Base-by-base conservation (phyloP, 1,139 yeast species). In the Geotrichum macrosporum region DNA sequence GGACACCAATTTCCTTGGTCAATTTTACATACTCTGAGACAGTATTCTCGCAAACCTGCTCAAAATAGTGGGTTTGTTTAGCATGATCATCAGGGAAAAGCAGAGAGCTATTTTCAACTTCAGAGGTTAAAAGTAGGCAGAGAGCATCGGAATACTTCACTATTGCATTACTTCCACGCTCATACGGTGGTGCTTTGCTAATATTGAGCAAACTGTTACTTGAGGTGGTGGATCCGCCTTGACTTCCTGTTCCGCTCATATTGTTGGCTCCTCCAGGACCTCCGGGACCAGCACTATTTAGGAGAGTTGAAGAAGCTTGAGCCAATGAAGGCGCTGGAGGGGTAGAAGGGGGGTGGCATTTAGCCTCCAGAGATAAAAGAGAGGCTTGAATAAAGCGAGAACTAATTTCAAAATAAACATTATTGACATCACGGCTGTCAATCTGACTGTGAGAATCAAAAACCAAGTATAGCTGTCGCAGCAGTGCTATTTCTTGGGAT, bases 91-190 rank as follows among this genome's bases (percentile, higher is more conserved):
- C 53, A 5, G 51, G 52, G 37, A 57, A 55, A 24, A 60, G 48
- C 10, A 45, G 46, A n/a, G 47, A 39, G 33, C 53, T 44, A 37
- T 59, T 57, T 10, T 55, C 56, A 5, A 53, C 53, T 36, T 55
- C 53, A 13, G 58, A 55, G 16, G 52, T 37, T 9, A 81, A 62
- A 39, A 74, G 71, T 5, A 73, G 72, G 32, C 72, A 61, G 10
- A 81, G 59, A 1, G 81, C 81, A 30, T 72, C 75, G 6, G 78
- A 73, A 59, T 79, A 84, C 36, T 67, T 64, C 30, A 69, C 69
- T 37, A 84, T 74, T 4, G 86, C 84, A 58, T 76, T 79, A 40
- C 76, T 70, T 2, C 84, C 84, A 57, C 73, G 76, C 56, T 81
- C 85, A 59, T 80, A 73, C 1, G 73, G 45, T 13, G 47, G 83